Conservation (phyloP, 2,329 filamentous ascomycete species). For the Calonectria hongkongensis region DNA sequence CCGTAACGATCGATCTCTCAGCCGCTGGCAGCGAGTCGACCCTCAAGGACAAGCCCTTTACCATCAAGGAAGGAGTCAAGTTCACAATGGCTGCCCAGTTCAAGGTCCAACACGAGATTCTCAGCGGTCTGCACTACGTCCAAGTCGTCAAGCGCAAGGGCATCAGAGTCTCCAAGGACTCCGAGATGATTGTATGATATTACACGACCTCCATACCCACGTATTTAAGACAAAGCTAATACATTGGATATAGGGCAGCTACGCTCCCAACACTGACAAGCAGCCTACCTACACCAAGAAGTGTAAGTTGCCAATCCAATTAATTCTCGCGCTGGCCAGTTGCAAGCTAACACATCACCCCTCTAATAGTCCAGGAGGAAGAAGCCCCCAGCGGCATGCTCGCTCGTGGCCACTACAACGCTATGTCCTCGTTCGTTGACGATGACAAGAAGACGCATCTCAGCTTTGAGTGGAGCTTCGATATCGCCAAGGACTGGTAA, state of each 20-base stretch:
- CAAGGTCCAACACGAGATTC: conserved; percentile 97
- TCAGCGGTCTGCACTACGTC: conserved; percentile 96
- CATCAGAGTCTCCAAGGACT: conserved; percentile 90
- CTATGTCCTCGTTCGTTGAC: conserved; percentile 92
- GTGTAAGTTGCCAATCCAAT: conserved; percentile 76
- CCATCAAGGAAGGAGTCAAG: conserved; percentile 94
- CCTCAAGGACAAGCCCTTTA: conserved; percentile 95
- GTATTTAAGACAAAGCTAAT: conserved; percentile 49
- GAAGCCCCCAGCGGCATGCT: conserved; percentile 95
- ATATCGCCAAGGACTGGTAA: conserved; percentile 98
- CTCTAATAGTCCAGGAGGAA: conserved; percentile 84
- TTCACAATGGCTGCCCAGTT: conserved; percentile 97
- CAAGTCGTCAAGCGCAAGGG: conserved; percentile 95
- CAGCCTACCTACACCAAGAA: conserved; percentile 91
- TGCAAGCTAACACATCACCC: conserved; percentile 20
- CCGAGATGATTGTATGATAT: conserved; percentile 93
- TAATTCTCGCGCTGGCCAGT: not conserved
- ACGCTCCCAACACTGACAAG: conserved; percentile 92
- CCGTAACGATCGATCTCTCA: conserved; percentile 93
- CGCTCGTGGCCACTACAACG: conserved; percentile 91
- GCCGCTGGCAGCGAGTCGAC: conserved; percentile 81
- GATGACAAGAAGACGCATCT: conserved; percentile 95
- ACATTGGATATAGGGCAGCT: conserved; percentile 81
- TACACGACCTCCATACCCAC: too few relatives aligned
- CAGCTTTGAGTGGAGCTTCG: conserved; percentile 95